Evolutionary conservation across 2,329 filamentous ascomycete species (phyloP), one percentile per base, ranked within the genome.

Genomic region (Aspergillus hiratsukae): DNA sequence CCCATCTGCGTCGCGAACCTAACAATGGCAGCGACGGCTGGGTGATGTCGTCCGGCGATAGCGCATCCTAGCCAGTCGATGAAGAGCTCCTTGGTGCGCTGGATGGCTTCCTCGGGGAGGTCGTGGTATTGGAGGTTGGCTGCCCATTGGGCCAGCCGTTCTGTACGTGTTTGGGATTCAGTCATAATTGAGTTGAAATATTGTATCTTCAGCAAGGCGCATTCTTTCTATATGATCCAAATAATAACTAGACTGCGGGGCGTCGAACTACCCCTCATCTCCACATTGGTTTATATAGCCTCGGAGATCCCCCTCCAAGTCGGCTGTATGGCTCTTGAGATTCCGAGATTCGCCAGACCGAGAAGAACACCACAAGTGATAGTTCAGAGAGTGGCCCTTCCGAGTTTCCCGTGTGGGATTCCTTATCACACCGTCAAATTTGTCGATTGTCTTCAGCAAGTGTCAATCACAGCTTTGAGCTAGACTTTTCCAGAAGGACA

Each of bases 61-160:
- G 67, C 55, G 58, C 69, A 71, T 11, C 65, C 69, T 1, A 71
- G 52, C 41, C 64, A 66, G 51, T 71, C 69, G 10, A 69, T 46
- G 51, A 71, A 71, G 35, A 71, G 66, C 45, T 69, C 68, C 40
- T 69, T 70, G 6, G 69, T 71, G 19, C 68, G 66, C 48, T 69
- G 54, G 23, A 71, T 51, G 2, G 67, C 67, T 48, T 64, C 45
- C 14, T 58, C 40, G 3, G 67, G 64, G 19, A 69, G 62, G 27
- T 67, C 61, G 2, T 53, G 25, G 50, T 65, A 69, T 25, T 59
- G 52, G 17, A 68, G 56, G 9, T 58, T 56, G 9, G 60, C 53
- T 14, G 64, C 60, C 63, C 64, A 67, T 14, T 31, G 56, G 40
- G 63, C 64, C 11, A 66, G 53, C n/a, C 51, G 58, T 37, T 66